phyloP scores from a whole-genome alignment of 352 stramenopile species.

The Phytophthora pinifolia region DNA sequence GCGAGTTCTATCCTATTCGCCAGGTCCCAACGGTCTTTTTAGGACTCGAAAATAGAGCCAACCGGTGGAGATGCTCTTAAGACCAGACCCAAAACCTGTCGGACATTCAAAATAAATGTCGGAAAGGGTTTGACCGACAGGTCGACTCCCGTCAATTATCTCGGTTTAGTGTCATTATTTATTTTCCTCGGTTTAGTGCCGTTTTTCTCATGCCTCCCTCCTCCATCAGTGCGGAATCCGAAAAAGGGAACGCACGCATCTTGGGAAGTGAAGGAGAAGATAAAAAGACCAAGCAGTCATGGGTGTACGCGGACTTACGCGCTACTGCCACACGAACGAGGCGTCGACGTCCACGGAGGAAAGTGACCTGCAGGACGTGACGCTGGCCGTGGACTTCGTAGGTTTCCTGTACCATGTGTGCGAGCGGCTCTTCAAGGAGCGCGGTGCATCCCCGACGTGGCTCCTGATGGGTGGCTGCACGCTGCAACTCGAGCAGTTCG shows the following conservation, averaged over 20 bases:
- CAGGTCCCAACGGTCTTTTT: no score
- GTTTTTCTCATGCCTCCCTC: neutral
- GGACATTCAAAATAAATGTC: no score
- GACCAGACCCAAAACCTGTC: no score
- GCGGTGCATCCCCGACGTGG: slow-evolving; percentile 40
- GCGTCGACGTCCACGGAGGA: slow-evolving; percentile 35
- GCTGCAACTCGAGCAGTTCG: slow-evolving; percentile 40
- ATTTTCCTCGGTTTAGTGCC: no score
- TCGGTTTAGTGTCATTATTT: no score
- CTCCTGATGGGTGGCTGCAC: slow-evolving; percentile 66
- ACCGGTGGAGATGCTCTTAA: no score
- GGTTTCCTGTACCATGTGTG: slow-evolving; percentile 79
- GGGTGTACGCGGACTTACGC: slow-evolving; percentile 63
- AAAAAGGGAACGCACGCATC: neutral
- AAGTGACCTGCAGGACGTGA: slow-evolving; percentile 54
- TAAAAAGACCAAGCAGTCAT: slow-evolving; percentile 26
- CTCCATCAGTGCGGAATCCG: neutral
- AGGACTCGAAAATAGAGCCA: no score
- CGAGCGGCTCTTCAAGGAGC: slow-evolving; percentile 49
- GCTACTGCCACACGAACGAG: slow-evolving; percentile 60
- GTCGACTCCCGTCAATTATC: no score
- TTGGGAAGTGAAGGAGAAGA: neutral
- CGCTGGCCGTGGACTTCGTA: slow-evolving; percentile 80
- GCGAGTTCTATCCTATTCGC: no score
- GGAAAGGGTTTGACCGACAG: no score